Percentiles rank a stretch among this genome's conserved stretches.
Evolutionary conservation across 192 early-diverging fungal species (phyloP).

Genomic region (Obelidium mucronatum): DNA sequence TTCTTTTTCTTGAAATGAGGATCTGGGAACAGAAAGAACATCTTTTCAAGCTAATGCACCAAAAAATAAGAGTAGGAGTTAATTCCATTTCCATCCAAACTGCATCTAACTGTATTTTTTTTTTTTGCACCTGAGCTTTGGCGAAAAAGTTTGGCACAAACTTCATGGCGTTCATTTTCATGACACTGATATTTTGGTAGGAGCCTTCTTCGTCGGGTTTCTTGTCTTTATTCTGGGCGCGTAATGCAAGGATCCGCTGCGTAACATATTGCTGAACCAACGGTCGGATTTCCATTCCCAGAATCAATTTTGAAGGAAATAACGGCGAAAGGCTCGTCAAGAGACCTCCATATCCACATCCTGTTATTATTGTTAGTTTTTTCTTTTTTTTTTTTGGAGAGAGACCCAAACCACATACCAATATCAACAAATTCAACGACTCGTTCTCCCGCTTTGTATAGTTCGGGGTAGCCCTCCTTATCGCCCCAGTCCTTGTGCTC

Average conservation of each 20-base stretch:
- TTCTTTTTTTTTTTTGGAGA: too few relatives aligned
- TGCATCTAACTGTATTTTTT: too few relatives aligned
- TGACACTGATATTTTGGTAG: constrained; percentile 96
- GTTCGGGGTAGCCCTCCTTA: constrained; percentile 85
- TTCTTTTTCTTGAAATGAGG: constrained; percentile 99
- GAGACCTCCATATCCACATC: constrained; percentile 97
- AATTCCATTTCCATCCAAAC: too few relatives aligned
- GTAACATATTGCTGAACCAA: constrained; percentile 95
- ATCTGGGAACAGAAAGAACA: constrained; percentile 99
- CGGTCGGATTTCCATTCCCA: constrained; percentile 99
- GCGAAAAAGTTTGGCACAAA: constrained; percentile 98
- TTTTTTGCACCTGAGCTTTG: constrained; percentile 78
- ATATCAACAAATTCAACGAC: constrained; percentile 96
- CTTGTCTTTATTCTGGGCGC: constrained; percentile 57
- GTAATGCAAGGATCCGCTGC: constrained; percentile 81
- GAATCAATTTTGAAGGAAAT: constrained; percentile 90
- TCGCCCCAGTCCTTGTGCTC: constrained; percentile 78
- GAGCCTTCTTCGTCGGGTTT: constrained; percentile 64
- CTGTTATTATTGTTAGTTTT: too few relatives aligned
- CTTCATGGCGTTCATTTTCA: constrained; percentile 99
- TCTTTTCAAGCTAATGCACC: constrained; percentile 89
- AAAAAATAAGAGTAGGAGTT: too few relatives aligned
- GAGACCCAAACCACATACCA: constrained; percentile 49
- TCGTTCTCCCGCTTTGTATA: constrained; percentile 46
- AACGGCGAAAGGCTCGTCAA: constrained; percentile 84